A percentile compares a stretch with the other conserved stretches of the same genome.
Conservation (phyloP, 441 rosid species). For the Euphorbia celastroides region DNA sequence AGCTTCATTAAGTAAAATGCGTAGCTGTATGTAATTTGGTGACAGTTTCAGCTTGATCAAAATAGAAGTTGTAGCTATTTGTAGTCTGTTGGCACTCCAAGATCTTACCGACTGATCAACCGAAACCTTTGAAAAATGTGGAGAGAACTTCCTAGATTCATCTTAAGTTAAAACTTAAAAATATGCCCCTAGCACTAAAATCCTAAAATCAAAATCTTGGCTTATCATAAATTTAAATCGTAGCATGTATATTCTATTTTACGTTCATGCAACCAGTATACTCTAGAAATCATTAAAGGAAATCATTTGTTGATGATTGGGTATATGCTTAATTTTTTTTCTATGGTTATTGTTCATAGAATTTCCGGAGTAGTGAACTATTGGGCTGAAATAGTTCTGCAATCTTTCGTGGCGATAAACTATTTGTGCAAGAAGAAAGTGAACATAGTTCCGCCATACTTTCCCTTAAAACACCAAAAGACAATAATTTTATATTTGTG, state of each 20-base stretch:
- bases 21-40: neutral
- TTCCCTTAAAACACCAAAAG: neutral
- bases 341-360: neutral
- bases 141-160: neutral
- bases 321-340: neutral
- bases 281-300: neutral
- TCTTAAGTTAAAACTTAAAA: neutral
- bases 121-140: neutral
- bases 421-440: neutral
- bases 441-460: neutral
- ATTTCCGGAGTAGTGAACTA: neutral
- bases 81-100: neutral
- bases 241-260: neutral
- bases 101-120: neutral
- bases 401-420: neutral
- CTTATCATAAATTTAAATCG: neutral
- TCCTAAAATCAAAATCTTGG: neutral
- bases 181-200: no score
- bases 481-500: neutral
- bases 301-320: neutral
- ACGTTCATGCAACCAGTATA: neutral
- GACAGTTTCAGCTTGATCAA: neutral
- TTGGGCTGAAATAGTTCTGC: neutral
- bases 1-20: slow-evolving; percentile 4
- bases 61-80: neutral